phyloP scores from a whole-genome alignment of 805 yeast species.

The Monosporozyma yasuniensis region DNA sequence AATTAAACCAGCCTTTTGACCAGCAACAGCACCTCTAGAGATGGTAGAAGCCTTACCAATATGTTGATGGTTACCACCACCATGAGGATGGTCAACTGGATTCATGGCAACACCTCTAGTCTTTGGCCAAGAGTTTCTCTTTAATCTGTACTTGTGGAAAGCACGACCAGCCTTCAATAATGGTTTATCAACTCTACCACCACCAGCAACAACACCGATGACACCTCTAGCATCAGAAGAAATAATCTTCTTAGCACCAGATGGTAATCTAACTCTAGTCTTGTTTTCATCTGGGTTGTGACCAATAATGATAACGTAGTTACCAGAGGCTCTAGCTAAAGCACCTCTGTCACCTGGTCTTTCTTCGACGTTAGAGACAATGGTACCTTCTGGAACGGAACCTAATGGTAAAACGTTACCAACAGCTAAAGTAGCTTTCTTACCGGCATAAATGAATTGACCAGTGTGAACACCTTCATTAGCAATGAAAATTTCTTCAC shows the following conservation, averaged over 20 bases:
- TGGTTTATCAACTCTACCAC: conserved; percentile 99
- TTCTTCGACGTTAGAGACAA: conserved; percentile 96
- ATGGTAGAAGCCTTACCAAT: conserved; percentile 99
- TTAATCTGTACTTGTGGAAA: conserved; percentile 98
- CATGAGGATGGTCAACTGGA: conserved; percentile 99
- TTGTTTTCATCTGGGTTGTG: conserved; percentile 99
- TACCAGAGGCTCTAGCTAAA: conserved; percentile 98
- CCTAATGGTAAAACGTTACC: conserved; percentile 98
- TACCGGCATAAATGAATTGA: conserved; percentile 98
- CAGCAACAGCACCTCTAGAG: conserved; percentile 98
- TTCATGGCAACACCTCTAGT: conserved; percentile 99
- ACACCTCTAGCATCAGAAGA: conserved; percentile 98
- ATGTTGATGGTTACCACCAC: conserved; percentile 99
- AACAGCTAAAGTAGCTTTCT: conserved; percentile 91
- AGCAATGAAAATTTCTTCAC: conserved; percentile 98
- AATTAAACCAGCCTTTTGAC: conserved; percentile 99
- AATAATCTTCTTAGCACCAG: conserved; percentile 96
- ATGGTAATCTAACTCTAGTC: conserved; percentile 98
- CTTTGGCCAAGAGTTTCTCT: conserved; percentile 99
- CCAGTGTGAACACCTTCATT: conserved; percentile 99
- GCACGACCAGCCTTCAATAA: conserved; percentile 99
- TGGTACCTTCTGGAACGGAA: conserved; percentile 98
- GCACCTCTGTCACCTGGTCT: conserved; percentile 99
- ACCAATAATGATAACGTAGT: conserved; percentile 97
- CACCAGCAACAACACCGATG: conserved; percentile 99